A percentile compares a stretch with the other conserved stretches of the same genome.
phyloP scores from a whole-genome alignment of 768 basidiomycete genomes.

The Mycena floridula region DNA sequence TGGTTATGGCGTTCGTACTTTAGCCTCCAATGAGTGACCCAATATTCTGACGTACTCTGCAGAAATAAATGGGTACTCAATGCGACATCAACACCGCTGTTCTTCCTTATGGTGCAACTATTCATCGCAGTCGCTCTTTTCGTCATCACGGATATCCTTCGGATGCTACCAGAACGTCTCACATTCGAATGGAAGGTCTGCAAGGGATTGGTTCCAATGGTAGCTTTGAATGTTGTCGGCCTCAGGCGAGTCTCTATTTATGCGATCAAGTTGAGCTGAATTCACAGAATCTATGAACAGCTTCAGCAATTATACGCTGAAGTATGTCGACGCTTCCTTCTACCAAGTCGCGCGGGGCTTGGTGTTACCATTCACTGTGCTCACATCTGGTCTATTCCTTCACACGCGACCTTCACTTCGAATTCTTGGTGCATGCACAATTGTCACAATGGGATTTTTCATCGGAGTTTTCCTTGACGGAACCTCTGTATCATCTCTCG shows the following conservation, averaged over 20 bases:
- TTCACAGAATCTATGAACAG: conserved; percentile 26
- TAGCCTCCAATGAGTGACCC: conserved; percentile 7
- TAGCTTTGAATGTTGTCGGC: conserved; percentile 74
- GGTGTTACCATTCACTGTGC: conserved; percentile 89
- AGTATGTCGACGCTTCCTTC: conserved; percentile 93
- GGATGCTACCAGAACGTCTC: conserved; percentile 62
- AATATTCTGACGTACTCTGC: background rate
- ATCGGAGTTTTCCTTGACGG: conserved; percentile 80
- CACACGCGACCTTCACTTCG: conserved; percentile 68
- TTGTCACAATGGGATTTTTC: conserved; percentile 93
- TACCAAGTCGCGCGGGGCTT: conserved; percentile 95
- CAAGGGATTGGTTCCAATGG: conserved; percentile 71
- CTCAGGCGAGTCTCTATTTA: conserved; percentile 49
- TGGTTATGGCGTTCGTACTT: conserved; percentile 77
- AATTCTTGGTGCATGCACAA: conserved; percentile 66
- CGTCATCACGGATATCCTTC: conserved; percentile 50
- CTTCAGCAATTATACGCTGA: conserved; percentile 85
- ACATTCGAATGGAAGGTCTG: conserved; percentile 58
- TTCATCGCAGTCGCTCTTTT: conserved; percentile 76
- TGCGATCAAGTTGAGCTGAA: background rate
- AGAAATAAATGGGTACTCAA: conserved; percentile 93
- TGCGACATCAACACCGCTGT: conserved; percentile 66
- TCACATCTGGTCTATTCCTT: conserved; percentile 77
- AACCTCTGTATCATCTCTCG: conserved; percentile 49
- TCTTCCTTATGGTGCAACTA: conserved; percentile 82